Evolutionary conservation across 2,329 filamentous ascomycete genomes (phyloP).

Genomic region (Coleophoma eucalyptorum): DNA sequence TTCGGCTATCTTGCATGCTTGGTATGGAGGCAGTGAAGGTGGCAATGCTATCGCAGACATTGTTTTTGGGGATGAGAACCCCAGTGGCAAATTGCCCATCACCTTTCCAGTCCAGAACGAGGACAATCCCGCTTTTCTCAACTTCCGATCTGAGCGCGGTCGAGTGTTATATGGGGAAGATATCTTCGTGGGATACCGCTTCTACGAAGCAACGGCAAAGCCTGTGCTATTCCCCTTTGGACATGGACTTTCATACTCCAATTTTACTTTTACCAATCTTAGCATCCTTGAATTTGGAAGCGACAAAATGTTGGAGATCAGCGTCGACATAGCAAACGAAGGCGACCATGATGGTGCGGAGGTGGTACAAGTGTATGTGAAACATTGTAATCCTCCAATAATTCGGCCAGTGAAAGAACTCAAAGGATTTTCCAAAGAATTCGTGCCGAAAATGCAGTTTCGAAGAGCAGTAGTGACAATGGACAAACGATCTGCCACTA

Average conservation of each 20-base stretch:
- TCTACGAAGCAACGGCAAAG: conserved; percentile 65
- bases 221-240: conserved; percentile 71
- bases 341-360: conserved; percentile 37
- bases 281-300: conserved; percentile 37
- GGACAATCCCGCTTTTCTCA: conserved; percentile 72
- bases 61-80: conserved; percentile 69
- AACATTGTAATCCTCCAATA: conserved; percentile 45
- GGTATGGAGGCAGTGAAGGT: conserved; percentile 83
- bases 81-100: conserved; percentile 69
- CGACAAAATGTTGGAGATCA: conserved; percentile 36
- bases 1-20: conserved; percentile 65
- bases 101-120: conserved; percentile 64
- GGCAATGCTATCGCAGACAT: conserved; percentile 78
- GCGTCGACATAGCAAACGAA: conserved; percentile 31
- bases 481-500: conserved; percentile 54
- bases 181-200: conserved; percentile 75
- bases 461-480: conserved; percentile 46
- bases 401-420: conserved; percentile 54
- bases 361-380: conserved; percentile 52
- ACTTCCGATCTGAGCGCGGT: conserved; percentile 66
- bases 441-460: conserved; percentile 17
- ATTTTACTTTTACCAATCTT: conserved; percentile 53
- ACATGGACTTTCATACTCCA: conserved; percentile 73
- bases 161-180: conserved; percentile 75
- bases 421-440: background rate